Conservation (phyloP, 106 monocot species). For the Phalaenopsis equestris region DNA sequence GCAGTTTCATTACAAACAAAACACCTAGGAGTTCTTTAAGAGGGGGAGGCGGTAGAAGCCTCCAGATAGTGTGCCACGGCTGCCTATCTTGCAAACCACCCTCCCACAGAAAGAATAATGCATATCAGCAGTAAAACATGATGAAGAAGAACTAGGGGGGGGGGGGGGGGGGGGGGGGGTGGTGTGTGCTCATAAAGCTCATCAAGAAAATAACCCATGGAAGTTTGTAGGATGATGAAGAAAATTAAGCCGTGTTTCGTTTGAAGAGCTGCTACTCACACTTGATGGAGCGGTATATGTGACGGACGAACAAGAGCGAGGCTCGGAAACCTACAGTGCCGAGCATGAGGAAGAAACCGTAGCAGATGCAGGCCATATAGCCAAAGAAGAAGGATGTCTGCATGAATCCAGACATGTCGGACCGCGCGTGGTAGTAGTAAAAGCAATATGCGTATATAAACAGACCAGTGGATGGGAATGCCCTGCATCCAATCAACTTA, state of each 20-base stretch:
- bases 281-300: constrained; percentile 28
- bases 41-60: neutral
- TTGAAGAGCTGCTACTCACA: constrained; percentile 10
- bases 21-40: neutral
- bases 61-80: too few species aligned
- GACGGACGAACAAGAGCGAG: constrained; percentile 18
- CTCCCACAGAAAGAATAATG: neutral
- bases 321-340: constrained; percentile 25
- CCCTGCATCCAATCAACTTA: constrained; percentile 5
- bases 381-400: constrained; percentile 34
- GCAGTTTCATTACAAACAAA: neutral
- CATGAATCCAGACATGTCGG: constrained; percentile 30
- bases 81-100: neutral
- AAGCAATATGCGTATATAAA: constrained; percentile 23
- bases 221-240: neutral
- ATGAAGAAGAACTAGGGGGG: neutral
- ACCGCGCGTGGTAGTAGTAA: constrained; percentile 27
- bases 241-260: neutral
- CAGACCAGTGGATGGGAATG: constrained; percentile 21
- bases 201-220: neutral
- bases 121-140: neutral
- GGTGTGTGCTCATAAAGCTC: neutral
- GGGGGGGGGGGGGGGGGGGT: too few species aligned
- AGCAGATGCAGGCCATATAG: constrained; percentile 32
- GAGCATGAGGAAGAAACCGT: constrained; percentile 26